These are phyloP conservation scores for Salix brachista DNA, from an alignment of 345 rosid species.

Conservation along the genomic window DNA sequence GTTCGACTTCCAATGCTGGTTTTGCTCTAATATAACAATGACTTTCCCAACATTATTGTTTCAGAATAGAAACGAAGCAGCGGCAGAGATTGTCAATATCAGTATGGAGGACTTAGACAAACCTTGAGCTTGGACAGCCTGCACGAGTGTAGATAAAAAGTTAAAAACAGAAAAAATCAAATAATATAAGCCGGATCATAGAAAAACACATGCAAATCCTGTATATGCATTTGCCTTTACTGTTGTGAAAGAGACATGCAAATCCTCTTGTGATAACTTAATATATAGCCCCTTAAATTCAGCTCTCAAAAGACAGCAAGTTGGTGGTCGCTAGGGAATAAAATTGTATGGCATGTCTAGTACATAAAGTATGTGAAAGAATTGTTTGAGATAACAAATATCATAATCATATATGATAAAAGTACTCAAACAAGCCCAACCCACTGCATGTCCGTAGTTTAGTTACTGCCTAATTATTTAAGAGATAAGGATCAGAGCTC, in stretches of 20 bases:
- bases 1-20: not conserved
- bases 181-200: not conserved
- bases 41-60: slow-evolving; percentile 22
- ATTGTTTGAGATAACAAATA: not conserved
- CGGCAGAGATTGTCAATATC: slow-evolving; percentile 31
- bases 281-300: not conserved
- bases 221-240: not conserved
- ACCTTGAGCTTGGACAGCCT: slow-evolving; percentile 36
- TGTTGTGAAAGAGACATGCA: not conserved
- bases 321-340: not conserved
- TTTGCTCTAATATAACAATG: slow-evolving; percentile 4
- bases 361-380: not conserved
- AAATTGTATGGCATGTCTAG: not conserved
- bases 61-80: slow-evolving; percentile 30
- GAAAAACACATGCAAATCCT: not conserved
- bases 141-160: slow-evolving; percentile 19
- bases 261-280: not conserved
- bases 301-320: not conserved
- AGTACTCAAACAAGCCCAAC: not conserved
- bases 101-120: slow-evolving; percentile 13
- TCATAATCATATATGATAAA: not conserved
- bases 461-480: not conserved
- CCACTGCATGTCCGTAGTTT: not conserved
- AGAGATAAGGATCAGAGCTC: not conserved
- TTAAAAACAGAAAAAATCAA: not conserved